These are phyloP conservation scores for Podila horticola DNA, from an alignment of 192 early-diverging fungal genomes.

Conservation along the genomic window DNA sequence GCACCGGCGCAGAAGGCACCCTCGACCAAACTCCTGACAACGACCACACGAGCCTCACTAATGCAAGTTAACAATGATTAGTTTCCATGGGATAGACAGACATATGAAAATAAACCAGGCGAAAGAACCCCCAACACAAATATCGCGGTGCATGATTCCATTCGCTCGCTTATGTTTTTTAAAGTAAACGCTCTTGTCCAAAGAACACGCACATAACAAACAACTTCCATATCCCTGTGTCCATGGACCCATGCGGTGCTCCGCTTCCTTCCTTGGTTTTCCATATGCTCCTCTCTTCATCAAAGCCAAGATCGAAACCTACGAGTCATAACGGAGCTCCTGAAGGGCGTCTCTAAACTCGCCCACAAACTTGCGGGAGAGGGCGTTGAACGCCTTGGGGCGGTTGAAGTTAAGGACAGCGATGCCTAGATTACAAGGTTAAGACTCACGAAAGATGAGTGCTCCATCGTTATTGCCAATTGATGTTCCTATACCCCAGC, in stretches of 20 bases:
- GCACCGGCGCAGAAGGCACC: conserved; percentile 95
- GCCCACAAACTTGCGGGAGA: conserved; percentile 80
- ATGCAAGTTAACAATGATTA: not conserved
- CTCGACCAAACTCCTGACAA: conserved; percentile 81
- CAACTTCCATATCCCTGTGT: not conserved
- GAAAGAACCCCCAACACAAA: not conserved
- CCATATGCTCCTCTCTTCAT: not conserved
- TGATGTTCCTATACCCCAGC: too few relatives aligned
- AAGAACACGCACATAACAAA: not conserved
- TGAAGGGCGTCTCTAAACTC: conserved; percentile 76
- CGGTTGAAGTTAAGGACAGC: conserved; percentile 84
- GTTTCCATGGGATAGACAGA: not conserved
- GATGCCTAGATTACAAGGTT: conserved; percentile 67
- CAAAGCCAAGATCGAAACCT: conserved; percentile 16
- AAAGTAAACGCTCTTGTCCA: conserved; percentile 11
- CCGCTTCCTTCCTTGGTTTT: not conserved
- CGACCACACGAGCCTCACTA: conserved; percentile 78
- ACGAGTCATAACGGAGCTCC: conserved; percentile 71
- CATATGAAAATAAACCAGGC: not conserved
- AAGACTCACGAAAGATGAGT: not conserved
- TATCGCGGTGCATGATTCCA: not conserved
- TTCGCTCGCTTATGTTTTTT: too few relatives aligned
- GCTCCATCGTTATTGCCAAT: too few relatives aligned
- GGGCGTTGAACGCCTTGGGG: conserved; percentile 87
- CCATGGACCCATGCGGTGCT: not conserved